These are phyloP conservation scores for Rhododendron simsii DNA, from an alignment of 148 eudicot species.

Conservation along the genomic window DNA sequence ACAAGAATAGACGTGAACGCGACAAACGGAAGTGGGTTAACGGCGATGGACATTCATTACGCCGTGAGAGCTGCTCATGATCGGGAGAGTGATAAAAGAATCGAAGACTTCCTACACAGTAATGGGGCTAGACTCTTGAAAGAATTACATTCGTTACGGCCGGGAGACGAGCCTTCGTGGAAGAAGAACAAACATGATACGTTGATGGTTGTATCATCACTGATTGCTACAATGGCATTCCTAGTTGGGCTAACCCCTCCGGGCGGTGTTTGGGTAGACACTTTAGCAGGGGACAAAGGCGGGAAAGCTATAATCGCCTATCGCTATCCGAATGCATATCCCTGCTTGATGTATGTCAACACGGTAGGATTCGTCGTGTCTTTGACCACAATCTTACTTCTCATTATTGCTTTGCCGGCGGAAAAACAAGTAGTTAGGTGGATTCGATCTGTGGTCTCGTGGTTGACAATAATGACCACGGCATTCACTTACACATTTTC, in stretches of 20 bases:
- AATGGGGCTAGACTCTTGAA: too few relatives aligned
- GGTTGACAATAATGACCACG: background rate
- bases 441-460: background rate
- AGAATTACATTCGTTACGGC: background rate
- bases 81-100: background rate
- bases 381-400: background rate
- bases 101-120: background rate
- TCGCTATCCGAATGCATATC: background rate
- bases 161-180: too few relatives aligned
- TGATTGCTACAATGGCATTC: constrained; percentile 37
- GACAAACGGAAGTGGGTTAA: background rate
- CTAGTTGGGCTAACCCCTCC: constrained; percentile 37
- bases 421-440: background rate
- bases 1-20: constrained; percentile 5
- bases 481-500: background rate
- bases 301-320: constrained; percentile 12
- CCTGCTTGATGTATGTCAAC: background rate
- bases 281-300: background rate
- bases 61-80: too few relatives aligned
- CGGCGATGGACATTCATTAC: constrained; percentile 6
- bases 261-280: constrained; percentile 35
- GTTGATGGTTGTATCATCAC: constrained; percentile 30
- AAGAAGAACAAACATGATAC: background rate
- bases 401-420: background rate
- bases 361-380: constrained; percentile 13